These are phyloP conservation scores for Phytophthora colocasiae DNA, from an alignment of 352 stramenopile genomes.

Conservation along the genomic window DNA sequence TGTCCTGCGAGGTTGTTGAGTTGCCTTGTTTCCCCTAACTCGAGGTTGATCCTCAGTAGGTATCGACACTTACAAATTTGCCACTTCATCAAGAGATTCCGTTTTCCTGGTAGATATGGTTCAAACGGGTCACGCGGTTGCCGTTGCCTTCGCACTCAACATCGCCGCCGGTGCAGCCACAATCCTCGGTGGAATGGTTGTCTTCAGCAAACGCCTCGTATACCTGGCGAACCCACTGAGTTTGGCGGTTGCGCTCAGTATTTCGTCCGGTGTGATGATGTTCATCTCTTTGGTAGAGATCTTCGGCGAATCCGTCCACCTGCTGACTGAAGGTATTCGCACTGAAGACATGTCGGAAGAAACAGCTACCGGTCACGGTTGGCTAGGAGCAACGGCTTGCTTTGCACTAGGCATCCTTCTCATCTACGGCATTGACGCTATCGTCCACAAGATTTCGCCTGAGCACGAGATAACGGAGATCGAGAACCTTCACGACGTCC, in stretches of 20 bases:
- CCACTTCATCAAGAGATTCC: background rate
- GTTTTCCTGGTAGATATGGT: background rate
- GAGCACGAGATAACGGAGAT: slow-evolving; percentile 40
- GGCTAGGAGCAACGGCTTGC: slow-evolving; percentile 78
- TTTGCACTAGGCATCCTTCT: slow-evolving; percentile 85
- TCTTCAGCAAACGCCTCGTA: slow-evolving; percentile 54
- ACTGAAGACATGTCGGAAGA: slow-evolving; percentile 34
- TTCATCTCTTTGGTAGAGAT: slow-evolving; percentile 55
- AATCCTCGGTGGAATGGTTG: slow-evolving; percentile 49
- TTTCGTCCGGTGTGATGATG: slow-evolving; percentile 1
- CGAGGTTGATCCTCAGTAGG: background rate
- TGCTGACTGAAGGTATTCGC: slow-evolving; percentile 38
- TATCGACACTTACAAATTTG: background rate
- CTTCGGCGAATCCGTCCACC: slow-evolving; percentile 43
- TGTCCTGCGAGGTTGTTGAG: background rate
- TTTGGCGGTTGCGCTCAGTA: slow-evolving; percentile 81
- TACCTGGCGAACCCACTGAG: slow-evolving; percentile 41
- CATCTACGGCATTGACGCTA: slow-evolving; percentile 49
- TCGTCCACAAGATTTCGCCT: slow-evolving; percentile 45
- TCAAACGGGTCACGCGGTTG: background rate
- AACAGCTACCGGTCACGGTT: slow-evolving; percentile 52
- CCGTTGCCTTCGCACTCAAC: slow-evolving; percentile 1
- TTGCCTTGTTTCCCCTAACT: background rate
- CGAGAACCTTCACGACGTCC: slow-evolving; percentile 32
- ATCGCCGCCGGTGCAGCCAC: slow-evolving; percentile 32